Evolutionary conservation across 2,329 filamentous ascomycete genomes (phyloP), one percentile per base, ranked within the genome.

Genomic region (Cordyceps cicadae): DNA sequence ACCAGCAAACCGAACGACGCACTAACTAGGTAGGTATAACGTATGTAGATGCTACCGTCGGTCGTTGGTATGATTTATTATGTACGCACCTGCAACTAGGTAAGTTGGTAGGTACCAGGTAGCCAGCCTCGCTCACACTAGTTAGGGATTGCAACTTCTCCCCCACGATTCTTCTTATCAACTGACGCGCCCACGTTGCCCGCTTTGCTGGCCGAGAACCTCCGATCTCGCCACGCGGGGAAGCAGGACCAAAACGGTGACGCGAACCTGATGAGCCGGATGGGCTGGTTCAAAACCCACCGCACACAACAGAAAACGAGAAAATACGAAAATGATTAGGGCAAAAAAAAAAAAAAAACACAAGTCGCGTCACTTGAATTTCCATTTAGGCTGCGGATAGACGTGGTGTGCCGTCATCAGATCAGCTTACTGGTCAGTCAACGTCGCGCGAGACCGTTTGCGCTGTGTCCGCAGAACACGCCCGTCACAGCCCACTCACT

Each of bases 151-250:
- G 12, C 21, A 8, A 37, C 24, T 17, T 49, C 9, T 24, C 50
- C 57, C 57, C 57, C 57, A 32, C 57, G 57, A 54, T 60, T 53
- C 43, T 60, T 53, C 43, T 43, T 21, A 45, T 59, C 56, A 58
- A 54, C 56, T 34, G 50, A 29, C 29, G 43, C 54, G 58, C 49
- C 64, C 67, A 68, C 66, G 67, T 68, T 69, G 62, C 62, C 54
- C 51, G 62, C 50, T 54, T 52, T 52, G 63, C 53, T 68, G 67
- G 67, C 66, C 66, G 66, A 65, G 60, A 66, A 61, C 65, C 63
- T 61, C 67, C 64, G 63, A 66, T 62, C 21, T 19, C 54, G 52
- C 60, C 32, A 45, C 29, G 52, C 32, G 55, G 54, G 56, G 29
- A 34, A 19, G 17, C 19, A 41, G 19, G 19, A 24, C 15, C 29